phyloP scores from a whole-genome alignment of 129 eudicot species.

The Centaurea solstitialis region DNA sequence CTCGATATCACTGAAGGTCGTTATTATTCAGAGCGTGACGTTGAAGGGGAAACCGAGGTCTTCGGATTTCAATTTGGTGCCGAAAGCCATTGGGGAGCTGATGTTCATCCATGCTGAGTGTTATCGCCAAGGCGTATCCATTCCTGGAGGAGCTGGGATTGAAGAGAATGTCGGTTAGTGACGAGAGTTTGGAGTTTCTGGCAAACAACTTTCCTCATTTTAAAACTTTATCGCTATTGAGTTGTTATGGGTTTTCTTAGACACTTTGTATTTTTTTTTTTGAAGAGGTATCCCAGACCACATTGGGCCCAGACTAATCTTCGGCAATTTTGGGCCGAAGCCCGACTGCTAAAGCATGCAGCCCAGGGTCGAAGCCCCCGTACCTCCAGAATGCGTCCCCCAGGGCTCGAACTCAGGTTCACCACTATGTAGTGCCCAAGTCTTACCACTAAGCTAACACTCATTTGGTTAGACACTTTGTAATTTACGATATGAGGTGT shows the following conservation, averaged over 20 bases:
- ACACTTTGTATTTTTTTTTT: no score
- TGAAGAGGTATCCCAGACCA: no score
- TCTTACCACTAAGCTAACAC: no score
- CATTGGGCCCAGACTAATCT: no score
- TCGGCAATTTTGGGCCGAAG: no score
- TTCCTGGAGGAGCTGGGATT: conserved; percentile 65
- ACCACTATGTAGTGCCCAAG: no score
- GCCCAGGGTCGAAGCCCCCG: no score
- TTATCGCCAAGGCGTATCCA: conserved; percentile 59
- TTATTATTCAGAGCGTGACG: conserved; percentile 53
- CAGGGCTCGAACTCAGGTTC: no score
- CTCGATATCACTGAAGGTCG: conserved; percentile 62
- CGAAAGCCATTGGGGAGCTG: conserved; percentile 70
- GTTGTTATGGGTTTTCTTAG: conserved; percentile 63
- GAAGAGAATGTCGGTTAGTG: conserved; percentile 65
- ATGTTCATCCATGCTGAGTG: conserved; percentile 53
- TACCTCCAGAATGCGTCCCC: no score
- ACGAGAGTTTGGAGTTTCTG: conserved; percentile 71
- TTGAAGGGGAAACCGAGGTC: conserved; percentile 71
- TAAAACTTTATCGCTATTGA: conserved; percentile 52
- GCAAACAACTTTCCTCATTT: conserved; percentile 50
- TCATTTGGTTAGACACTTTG: no score
- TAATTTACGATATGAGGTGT: no score
- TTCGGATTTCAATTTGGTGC: conserved; percentile 73
- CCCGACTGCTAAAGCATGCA: no score